Evolutionary conservation across 192 early-diverging fungal species (phyloP), one percentile per base, ranked within the genome.

Genomic region (Rhizophagus prolifer): DNA sequence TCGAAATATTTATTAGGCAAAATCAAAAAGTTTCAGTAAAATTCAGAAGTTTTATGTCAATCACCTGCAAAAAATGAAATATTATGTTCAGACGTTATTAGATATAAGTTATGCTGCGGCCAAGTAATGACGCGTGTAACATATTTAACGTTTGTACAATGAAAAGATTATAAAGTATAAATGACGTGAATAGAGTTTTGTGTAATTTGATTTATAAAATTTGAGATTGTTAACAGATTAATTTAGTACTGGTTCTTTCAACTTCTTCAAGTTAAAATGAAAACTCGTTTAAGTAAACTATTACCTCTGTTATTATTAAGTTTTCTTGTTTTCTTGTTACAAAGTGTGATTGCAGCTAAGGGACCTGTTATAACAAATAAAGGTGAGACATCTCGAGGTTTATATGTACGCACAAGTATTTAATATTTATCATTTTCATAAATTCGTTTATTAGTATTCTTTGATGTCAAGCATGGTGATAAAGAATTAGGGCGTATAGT

Each of bases 391-490:
- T 41, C 9, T 8, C 34, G 25, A 13, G 36, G 28, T 28, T 58
- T 34, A 34, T 34, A 19, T 44, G 34, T 31, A n/a, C 46, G 14
- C 14, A 12, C 58, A 28, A 28, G 3, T 31, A 21, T 25, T 44
- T 61, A 2, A 58, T n/a, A n/a, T 58, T 28, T 34, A 63, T 70
- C n/a, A 68, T 70, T 58, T 58, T 16, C 10, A 16, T 28, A 9
- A 31, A 2, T 34, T 66, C 28, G 13, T 62, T n/a, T 31, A 36
- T 21, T 34, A 82, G 96, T 98, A 36, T 96, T 83, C 83, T 94
- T 98, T 81, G 95, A 97, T 78, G 90, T 98, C 58, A 83, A 88
- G 79, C 92, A 94, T 75, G 95, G 91, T 72, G 88, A 89, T 85
- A 78, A 91, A 76, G 72, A 85, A 62, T 84, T 93, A n/a, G 93